Evolutionary conservation across 1,284 basidiomycete species (phyloP).

Genomic region (Coriolopsis trogii): DNA sequence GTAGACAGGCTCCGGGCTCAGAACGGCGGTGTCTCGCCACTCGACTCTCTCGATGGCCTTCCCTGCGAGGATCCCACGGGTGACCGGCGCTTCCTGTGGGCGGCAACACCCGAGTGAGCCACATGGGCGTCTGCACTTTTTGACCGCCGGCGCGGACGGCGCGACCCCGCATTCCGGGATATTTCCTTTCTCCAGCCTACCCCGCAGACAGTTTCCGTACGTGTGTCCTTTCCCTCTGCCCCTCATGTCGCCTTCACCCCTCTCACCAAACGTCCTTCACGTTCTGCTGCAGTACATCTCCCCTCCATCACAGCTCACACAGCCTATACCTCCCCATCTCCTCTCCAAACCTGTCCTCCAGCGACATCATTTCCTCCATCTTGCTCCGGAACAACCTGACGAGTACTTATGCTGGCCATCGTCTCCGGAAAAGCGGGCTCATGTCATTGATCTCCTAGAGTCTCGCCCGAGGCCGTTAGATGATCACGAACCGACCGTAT

Average conservation of each 20-base stretch:
- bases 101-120: neutral
- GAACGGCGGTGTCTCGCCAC: neutral
- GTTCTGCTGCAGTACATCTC: slow-evolving; percentile 61
- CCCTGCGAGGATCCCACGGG: neutral
- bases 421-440: slow-evolving; percentile 35
- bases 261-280: slow-evolving; percentile 43
- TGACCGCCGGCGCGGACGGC: neutral
- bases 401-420: slow-evolving; percentile 73
- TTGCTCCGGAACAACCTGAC: slow-evolving; percentile 50
- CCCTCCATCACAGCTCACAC: slow-evolving; percentile 50
- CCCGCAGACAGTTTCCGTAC: slow-evolving; percentile 5
- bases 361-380: slow-evolving; percentile 65
- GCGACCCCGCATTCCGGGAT: slow-evolving; percentile 13
- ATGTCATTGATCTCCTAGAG: slow-evolving; percentile 49
- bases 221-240: slow-evolving; percentile 10
- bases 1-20: slow-evolving; percentile 13
- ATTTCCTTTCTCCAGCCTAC: slow-evolving; percentile 13
- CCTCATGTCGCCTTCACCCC: slow-evolving; percentile 38
- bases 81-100: neutral
- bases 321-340: slow-evolving; percentile 59
- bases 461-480: slow-evolving; percentile 40
- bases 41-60: neutral
- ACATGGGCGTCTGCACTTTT: neutral
- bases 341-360: slow-evolving; percentile 61
- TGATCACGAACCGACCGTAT: slow-evolving; percentile 37